Evolutionary conservation across 163 green algal genomes (phyloP), one percentile per base, ranked within the genome.

Genomic region (Scenedesmus sp.): DNA sequence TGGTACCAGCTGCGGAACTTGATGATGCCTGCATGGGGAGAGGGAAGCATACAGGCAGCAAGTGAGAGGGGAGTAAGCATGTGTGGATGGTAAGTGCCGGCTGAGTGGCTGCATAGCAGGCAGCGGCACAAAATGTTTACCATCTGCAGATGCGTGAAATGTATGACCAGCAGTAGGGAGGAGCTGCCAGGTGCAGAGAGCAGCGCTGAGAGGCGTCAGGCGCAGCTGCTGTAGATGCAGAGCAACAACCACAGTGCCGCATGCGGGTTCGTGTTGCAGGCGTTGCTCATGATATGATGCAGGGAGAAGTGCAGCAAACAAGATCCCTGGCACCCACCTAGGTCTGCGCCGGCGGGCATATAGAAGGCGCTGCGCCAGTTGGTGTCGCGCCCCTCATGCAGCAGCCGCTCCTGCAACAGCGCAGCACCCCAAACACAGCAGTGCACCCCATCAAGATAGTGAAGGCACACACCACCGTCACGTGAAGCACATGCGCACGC

Each of bases 1-100:
- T 89, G 76, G 16, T 84, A 82, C 90, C 90, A 93, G 18, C 34
- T 55, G 20, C 90, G 59, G 73, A 87, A 90, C 57, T 91, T 91
- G 87, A 91, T 91, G 87, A 91, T 91, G 60, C 87, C 87, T 91
- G 87, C 59, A 46, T 20, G 26, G 8, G 34, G 81, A 8, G 2
- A 57, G 7, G 18, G 82, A 18, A 60, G 56, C 54, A 16, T 8
- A 60, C 46, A 60, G 2, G 18, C 10, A 57, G 9, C 4, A 12
- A 20, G 12, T 52, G 74, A 46, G 34, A 46, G 34, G 34, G 34
- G 34, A 46, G 34, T 46, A 46, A 46, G 34, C 34, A 46, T 46
- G 34, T 46, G 34, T 46, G 34, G 34, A 46, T 46, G 34, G 34
- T 46, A 46, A 46, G 34, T 46, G 34, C 34, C 34, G 34, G 34